phyloP scores from a whole-genome alignment of 495 filamentous ascomycete genomes.

The Astrothelium macrocarpum region DNA sequence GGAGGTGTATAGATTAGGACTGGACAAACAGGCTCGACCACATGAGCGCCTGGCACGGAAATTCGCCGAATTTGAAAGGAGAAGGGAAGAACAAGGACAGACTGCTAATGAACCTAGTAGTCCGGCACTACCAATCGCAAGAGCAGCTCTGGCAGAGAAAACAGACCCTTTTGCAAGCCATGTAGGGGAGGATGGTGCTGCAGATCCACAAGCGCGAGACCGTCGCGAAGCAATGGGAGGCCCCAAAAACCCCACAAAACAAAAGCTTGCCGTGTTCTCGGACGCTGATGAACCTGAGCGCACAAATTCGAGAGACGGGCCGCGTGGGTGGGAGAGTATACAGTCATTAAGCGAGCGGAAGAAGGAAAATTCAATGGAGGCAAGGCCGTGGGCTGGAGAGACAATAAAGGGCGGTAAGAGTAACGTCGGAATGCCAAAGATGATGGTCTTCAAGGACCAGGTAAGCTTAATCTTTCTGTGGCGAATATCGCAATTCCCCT shows the following conservation, averaged over 20 bases:
- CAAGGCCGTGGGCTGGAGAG: slow-evolving; percentile 86
- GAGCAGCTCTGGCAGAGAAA: slow-evolving; percentile 81
- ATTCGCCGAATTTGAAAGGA: slow-evolving; percentile 78
- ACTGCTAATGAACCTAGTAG: slow-evolving; percentile 59
- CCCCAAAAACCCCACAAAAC: slow-evolving; percentile 51
- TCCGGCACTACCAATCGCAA: slow-evolving; percentile 72
- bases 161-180: slow-evolving; percentile 61
- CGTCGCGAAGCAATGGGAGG: slow-evolving; percentile 38
- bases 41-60: slow-evolving; percentile 72
- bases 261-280: slow-evolving; percentile 90
- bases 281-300: slow-evolving; percentile 47
- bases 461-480: slow-evolving; percentile 50
- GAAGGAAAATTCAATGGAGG: slow-evolving; percentile 85
- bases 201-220: slow-evolving; percentile 59
- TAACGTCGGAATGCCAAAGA: slow-evolving; percentile 62
- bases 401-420: slow-evolving; percentile 80
- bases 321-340: slow-evolving; percentile 86
- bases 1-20: slow-evolving; percentile 80
- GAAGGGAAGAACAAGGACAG: slow-evolving; percentile 54
- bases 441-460: slow-evolving; percentile 91
- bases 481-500: slow-evolving; percentile 36
- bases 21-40: slow-evolving; percentile 80
- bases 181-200: slow-evolving; percentile 27
- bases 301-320: slow-evolving; percentile 17
- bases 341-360: slow-evolving; percentile 74